phyloP scores from a whole-genome alignment of 176 grass and related monocot species.

The Aegilops tauschii region DNA sequence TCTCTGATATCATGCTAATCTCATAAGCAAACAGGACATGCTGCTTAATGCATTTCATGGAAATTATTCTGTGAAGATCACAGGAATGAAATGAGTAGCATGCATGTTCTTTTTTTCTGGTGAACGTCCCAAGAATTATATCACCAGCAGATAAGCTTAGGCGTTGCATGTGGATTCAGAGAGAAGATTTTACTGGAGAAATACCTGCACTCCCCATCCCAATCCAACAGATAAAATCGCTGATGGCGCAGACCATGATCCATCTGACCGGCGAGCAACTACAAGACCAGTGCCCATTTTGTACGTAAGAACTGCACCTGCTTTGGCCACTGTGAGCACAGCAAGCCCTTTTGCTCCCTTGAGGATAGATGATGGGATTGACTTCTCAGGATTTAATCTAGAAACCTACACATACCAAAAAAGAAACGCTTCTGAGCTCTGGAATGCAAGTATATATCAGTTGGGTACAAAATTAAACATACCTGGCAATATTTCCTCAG shows the following conservation, averaged over 20 bases:
- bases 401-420: conserved; percentile 60
- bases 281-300: conserved; percentile 90
- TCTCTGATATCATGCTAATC: not conserved
- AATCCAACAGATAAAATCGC: conserved; percentile 87
- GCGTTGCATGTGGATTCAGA: not conserved
- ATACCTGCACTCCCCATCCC: conserved; percentile 97
- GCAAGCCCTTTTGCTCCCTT: conserved; percentile 89
- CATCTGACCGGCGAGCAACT: conserved; percentile 74
- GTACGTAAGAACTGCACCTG: conserved; percentile 82
- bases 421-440: conserved; percentile 26
- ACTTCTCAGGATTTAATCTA: conserved; percentile 91
- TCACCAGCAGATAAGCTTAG: not conserved
- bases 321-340: conserved; percentile 84
- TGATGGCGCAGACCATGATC: conserved; percentile 94
- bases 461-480: conserved; percentile 10
- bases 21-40: not conserved
- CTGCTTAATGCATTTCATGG: not conserved
- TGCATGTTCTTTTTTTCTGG: not conserved
- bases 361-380: conserved; percentile 81
- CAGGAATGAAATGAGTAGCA: not conserved
- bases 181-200: conserved; percentile 21
- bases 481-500: conserved; percentile 87
- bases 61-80: not conserved
- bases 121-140: not conserved
- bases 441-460: not conserved